Percentiles rank a stretch among this genome's conserved stretches.
Evolutionary conservation across 2,329 filamentous ascomycete genomes (phyloP).

Genomic region (Talaromyces sp.): DNA sequence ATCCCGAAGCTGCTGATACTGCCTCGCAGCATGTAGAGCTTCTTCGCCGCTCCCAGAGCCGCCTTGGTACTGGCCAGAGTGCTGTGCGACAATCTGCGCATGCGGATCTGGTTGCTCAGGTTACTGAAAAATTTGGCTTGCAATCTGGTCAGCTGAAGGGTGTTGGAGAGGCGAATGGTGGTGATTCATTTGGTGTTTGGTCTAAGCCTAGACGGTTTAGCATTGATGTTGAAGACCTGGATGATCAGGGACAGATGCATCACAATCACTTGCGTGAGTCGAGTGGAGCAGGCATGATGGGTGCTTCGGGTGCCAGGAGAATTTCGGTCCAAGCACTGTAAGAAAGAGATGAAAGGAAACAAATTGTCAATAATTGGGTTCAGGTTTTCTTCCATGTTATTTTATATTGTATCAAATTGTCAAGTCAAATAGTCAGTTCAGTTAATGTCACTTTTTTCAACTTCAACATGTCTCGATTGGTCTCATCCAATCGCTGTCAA

Average conservation of each 20-base stretch:
- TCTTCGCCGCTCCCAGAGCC: slow-evolving; percentile 31
- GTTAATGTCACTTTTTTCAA: neutral
- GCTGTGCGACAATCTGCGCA: slow-evolving; percentile 24
- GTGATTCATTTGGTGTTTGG: slow-evolving; percentile 33
- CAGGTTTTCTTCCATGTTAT: slow-evolving; percentile 3
- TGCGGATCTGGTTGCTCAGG: slow-evolving; percentile 28
- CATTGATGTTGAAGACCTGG: slow-evolving; percentile 35
- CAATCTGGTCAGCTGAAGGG: slow-evolving; percentile 25
- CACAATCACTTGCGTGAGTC: slow-evolving; percentile 34
- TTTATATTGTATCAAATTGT: slow-evolving; percentile 2
- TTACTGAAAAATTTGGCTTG: slow-evolving; percentile 33
- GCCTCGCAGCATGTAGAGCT: slow-evolving; percentile 36
- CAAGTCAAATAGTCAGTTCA: neutral
- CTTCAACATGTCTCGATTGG: no score
- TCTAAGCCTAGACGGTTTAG: slow-evolving; percentile 37
- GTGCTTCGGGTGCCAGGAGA: slow-evolving; percentile 28
- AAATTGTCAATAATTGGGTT: slow-evolving; percentile 3
- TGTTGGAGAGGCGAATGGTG: slow-evolving; percentile 23
- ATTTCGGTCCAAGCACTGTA: slow-evolving; percentile 30
- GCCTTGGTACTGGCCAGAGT: slow-evolving; percentile 19
- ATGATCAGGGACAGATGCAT: slow-evolving; percentile 28
- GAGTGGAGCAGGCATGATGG: slow-evolving; percentile 32
- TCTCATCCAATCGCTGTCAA: no score
- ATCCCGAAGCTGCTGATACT: slow-evolving; percentile 24
- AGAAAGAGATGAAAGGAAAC: neutral